Evolutionary conservation across 2,329 filamentous ascomycete species (phyloP).

Genomic region (Nemania bipapillata): DNA sequence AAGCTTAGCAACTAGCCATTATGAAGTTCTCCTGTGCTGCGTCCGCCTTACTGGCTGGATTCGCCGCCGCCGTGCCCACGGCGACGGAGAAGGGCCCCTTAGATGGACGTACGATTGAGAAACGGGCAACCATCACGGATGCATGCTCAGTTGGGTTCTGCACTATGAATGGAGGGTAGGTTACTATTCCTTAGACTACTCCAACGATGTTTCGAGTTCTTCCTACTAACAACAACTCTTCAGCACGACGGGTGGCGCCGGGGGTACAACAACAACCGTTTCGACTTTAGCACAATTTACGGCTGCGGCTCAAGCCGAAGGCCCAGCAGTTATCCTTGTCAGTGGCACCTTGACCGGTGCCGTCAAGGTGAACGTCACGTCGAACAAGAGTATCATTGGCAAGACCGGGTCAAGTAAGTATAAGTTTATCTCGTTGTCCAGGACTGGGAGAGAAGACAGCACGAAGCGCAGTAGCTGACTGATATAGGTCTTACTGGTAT

Average conservation of each 20-base stretch:
- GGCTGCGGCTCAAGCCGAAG: constrained; percentile 59
- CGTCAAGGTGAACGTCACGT: constrained; percentile 56
- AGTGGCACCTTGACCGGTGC: constrained; percentile 56
- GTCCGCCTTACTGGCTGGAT: constrained; percentile 43
- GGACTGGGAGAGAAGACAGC: neutral
- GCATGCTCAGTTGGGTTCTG: constrained; percentile 54
- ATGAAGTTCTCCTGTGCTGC: constrained; percentile 33
- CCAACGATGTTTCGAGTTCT: neutral
- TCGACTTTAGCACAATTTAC: constrained; percentile 60
- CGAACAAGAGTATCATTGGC: constrained; percentile 61
- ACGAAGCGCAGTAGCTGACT: neutral
- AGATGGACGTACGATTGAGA: constrained; percentile 47
- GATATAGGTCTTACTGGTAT: constrained; percentile 52
- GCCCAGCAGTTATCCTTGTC: constrained; percentile 57
- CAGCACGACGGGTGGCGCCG: constrained; percentile 63
- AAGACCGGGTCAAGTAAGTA: constrained; percentile 48
- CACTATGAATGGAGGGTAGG: constrained; percentile 48
- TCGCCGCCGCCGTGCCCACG: constrained; percentile 50
- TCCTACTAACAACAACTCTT: neutral
- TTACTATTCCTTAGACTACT: neutral
- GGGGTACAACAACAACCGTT: constrained; percentile 62
- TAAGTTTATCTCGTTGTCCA: neutral
- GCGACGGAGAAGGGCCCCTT: constrained; percentile 46
- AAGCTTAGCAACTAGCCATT: neutral
- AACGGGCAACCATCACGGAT: constrained; percentile 54